Conservation (phyloP, 2,329 filamentous ascomycete genomes). For the Lachnellula cervina region DNA sequence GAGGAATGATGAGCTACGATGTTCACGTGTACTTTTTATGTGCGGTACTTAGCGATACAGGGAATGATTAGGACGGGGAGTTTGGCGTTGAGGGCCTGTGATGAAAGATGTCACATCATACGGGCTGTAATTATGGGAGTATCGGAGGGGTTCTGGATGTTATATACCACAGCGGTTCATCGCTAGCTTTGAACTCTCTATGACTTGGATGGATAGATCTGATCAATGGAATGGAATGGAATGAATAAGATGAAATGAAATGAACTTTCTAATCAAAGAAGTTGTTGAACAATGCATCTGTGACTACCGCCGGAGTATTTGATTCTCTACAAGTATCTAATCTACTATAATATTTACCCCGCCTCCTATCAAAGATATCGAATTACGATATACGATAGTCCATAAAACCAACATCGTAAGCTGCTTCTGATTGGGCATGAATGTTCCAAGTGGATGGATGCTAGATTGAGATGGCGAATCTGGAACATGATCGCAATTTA, state of each 20-base stretch:
- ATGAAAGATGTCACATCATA: background rate
- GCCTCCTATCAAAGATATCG: too few species aligned
- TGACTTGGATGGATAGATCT: background rate
- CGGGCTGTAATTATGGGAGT: background rate
- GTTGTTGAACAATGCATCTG: too few species aligned
- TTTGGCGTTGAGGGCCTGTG: constrained; percentile 5
- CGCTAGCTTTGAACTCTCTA: background rate
- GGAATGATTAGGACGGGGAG: background rate
- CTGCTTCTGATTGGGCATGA: too few species aligned
- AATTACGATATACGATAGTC: too few species aligned
- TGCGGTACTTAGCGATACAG: constrained; percentile 4
- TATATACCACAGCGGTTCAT: constrained; percentile 1
- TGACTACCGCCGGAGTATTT: too few species aligned
- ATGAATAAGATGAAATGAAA: background rate
- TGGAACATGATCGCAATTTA: background rate
- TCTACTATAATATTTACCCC: too few species aligned
- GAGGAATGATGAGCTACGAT: background rate
- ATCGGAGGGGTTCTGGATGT: background rate
- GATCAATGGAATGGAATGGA: background rate
- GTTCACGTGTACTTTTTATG: background rate
- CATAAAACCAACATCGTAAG: too few species aligned
- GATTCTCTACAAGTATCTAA: too few species aligned
- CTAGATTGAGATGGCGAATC: background rate
- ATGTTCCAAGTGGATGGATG: background rate
- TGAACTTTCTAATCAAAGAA: background rate